Conservation (phyloP, 306 rosid species). For the Dalbergia cultrata region DNA sequence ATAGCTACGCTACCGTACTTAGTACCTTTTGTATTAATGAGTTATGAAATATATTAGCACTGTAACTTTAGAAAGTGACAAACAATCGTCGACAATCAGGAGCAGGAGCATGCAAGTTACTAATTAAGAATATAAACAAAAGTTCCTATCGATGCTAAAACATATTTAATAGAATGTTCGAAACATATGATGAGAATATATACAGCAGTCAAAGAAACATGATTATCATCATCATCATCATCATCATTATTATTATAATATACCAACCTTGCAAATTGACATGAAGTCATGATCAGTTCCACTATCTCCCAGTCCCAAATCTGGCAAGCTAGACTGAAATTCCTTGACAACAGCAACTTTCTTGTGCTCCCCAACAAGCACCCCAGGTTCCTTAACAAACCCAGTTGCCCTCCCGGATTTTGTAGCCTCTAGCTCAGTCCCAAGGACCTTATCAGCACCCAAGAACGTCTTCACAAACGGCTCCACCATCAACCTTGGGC, state of each 20-base stretch:
- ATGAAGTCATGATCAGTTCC: slow-evolving; percentile 86
- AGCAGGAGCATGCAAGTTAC: neutral
- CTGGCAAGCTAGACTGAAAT: slow-evolving; percentile 68
- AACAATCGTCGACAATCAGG: neutral
- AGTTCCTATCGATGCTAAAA: neutral
- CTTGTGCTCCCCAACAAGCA: slow-evolving; percentile 78
- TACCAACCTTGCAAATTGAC: slow-evolving; percentile 90
- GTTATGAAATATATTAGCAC: neutral
- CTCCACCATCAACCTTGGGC: slow-evolving; percentile 87
- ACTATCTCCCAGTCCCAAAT: slow-evolving; percentile 89
- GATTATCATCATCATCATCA: neutral
- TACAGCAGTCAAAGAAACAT: neutral
- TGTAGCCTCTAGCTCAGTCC: slow-evolving; percentile 70
- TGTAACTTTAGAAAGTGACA: neutral
- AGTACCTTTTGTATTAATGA: neutral
- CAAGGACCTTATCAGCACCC: slow-evolving; percentile 85
- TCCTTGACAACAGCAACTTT: slow-evolving; percentile 69
- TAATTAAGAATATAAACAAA: neutral
- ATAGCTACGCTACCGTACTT: neutral
- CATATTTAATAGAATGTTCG: neutral
- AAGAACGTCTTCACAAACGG: slow-evolving; percentile 71
- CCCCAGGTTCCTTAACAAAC: slow-evolving; percentile 79
- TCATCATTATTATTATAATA: neutral
- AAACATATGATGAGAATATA: neutral
- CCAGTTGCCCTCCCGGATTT: slow-evolving; percentile 81